phyloP scores from a whole-genome alignment of 371 early-diverging fungal genomes.

The Apophysomyces elegans region DNA sequence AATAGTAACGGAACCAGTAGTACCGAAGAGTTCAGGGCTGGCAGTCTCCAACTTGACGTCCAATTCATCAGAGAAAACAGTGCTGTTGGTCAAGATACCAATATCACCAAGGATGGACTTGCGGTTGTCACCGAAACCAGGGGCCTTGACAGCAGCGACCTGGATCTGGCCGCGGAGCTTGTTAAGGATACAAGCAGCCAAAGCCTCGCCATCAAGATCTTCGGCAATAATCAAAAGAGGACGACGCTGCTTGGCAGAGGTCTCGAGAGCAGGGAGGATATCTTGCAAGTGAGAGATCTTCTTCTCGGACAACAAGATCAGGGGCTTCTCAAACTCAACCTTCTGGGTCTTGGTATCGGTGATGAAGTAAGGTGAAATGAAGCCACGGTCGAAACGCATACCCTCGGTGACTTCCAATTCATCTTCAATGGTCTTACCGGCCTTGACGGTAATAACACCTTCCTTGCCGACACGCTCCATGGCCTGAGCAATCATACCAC shows the following conservation, averaged over 20 bases:
- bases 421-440: slow-evolving; percentile 97
- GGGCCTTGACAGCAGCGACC: slow-evolving; percentile 97
- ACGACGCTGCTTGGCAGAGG: slow-evolving; percentile 92
- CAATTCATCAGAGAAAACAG: slow-evolving; percentile 95
- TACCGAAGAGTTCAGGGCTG: slow-evolving; percentile 89
- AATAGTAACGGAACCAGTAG: slow-evolving; percentile 85
- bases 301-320: slow-evolving; percentile 94
- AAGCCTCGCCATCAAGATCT: slow-evolving; percentile 97
- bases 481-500: slow-evolving; percentile 94
- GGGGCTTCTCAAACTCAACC: slow-evolving; percentile 98
- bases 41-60: slow-evolving; percentile 95
- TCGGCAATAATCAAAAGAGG: slow-evolving; percentile 97
- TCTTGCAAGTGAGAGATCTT: slow-evolving; percentile 96
- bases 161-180: slow-evolving; percentile 97
- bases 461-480: slow-evolving; percentile 99
- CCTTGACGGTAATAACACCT: slow-evolving; percentile 98
- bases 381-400: slow-evolving; percentile 99
- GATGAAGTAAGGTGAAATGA: slow-evolving; percentile 98
- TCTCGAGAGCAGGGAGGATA: slow-evolving; percentile 93
- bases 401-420: slow-evolving; percentile 98
- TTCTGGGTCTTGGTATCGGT: slow-evolving; percentile 97
- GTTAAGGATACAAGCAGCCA: slow-evolving; percentile 98
- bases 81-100: slow-evolving; percentile 92
- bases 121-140: slow-evolving; percentile 99
- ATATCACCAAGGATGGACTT: slow-evolving; percentile 97